A percentile compares a stretch with the other conserved stretches of the same genome.
Conservation (phyloP, 257 asterid species). For the Handroanthus guayacan region DNA sequence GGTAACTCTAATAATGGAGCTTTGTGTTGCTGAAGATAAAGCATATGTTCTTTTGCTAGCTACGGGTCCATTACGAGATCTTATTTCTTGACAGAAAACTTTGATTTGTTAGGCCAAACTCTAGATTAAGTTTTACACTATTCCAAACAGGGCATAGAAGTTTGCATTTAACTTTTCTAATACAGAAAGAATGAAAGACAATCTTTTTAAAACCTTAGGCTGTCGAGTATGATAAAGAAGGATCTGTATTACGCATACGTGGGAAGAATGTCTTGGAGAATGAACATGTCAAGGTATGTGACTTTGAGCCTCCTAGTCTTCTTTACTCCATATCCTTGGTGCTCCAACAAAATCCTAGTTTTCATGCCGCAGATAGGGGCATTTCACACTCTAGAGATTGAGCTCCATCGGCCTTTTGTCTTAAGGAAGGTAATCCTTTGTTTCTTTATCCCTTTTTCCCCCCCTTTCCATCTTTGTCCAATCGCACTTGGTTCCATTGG, state of each 20-base stretch:
- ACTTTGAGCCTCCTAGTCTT: slow-evolving; percentile 28
- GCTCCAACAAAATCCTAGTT: slow-evolving; percentile 32
- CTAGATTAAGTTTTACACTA: no score
- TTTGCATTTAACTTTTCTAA: slow-evolving; percentile 13
- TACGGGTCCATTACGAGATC: not conserved
- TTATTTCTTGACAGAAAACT: no score
- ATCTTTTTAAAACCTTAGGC: slow-evolving; percentile 48
- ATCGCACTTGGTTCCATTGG: not conserved
- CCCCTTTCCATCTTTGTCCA: not conserved
- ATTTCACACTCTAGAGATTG: slow-evolving; percentile 96
- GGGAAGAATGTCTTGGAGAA: slow-evolving; percentile 94
- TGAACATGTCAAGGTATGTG: slow-evolving; percentile 89
- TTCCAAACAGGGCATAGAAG: not conserved
- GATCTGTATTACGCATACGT: slow-evolving; percentile 85
- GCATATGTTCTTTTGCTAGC: not conserved
- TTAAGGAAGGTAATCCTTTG: slow-evolving; percentile 69
- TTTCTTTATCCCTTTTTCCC: no score
- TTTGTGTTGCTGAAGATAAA: slow-evolving; percentile 1
- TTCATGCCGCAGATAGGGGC: slow-evolving; percentile 81
- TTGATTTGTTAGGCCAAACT: no score
- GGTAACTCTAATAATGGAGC: slow-evolving; percentile 46
- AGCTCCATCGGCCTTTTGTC: slow-evolving; percentile 87
- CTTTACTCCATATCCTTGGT: slow-evolving; percentile 22
- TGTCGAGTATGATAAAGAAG: slow-evolving; percentile 94
- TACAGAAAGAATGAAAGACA: slow-evolving; percentile 3